Base-by-base conservation (phyloP, 2,329 filamentous ascomycete genomes). In the Sordariomycetes sp. region DNA sequence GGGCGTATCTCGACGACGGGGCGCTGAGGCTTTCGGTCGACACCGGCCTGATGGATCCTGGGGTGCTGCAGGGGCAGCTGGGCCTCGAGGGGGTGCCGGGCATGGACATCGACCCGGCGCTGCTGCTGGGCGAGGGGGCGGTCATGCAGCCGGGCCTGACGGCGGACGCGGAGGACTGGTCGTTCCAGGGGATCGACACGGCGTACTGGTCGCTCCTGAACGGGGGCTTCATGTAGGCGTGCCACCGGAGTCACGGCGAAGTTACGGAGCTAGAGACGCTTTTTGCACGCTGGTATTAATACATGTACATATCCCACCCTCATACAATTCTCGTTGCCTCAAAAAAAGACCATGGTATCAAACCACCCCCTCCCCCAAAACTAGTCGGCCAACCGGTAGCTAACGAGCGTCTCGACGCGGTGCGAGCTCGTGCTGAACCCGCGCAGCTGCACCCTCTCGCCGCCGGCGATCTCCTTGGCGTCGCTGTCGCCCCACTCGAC, bases 401-500 rank as follows among this genome's bases (percentile, higher is more conserved):
- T 97, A 59, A 99, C 94, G 63, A 97, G 74, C 0, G 94, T 99
- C 69, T 97, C 94, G 28, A 99, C 93, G 25, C 89, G 83, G 71
- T 99, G 94, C 66, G 87, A 96, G 63, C 87, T 91, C 18, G 94
- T 99, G 72, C 92, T 97, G 76, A 97, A 99, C 63, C 93, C 96
- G 61, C 94, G 82, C 68, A 99, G 76, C 75, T 97, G 92, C 34
- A 99, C 94, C 69, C 94, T 91, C 77, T 99, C 94, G 50, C 90
- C 93, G 66, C 94, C 89, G 69, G 86, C 79, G 63, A 99, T 97
- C 77, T 99, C 94, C 76, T 96, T 97, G 58, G 93, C 92, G 72
- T 97, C 94, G 65, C 90, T 96, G 74, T 99, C 94, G 53, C 94
- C 94, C 94, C 94, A 99, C 72, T 99, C 94, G 60, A 99, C 87